Evolutionary conservation across 2,329 filamentous ascomycete genomes (phyloP).

Genomic region (Clonostachys rosea): DNA sequence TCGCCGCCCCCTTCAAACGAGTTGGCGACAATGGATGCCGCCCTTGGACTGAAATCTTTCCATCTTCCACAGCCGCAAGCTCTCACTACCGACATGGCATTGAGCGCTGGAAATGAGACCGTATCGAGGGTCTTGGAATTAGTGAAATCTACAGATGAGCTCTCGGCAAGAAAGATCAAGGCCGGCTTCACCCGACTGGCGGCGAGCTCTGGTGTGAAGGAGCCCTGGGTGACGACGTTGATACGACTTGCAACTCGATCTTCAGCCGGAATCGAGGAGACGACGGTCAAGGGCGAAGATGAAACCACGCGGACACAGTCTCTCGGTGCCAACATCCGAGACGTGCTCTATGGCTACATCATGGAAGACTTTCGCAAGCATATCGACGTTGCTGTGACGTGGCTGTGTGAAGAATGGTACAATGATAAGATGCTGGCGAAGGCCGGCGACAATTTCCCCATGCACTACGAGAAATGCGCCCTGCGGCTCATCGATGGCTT

Average conservation of each 20-base stretch:
- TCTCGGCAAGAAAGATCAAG: constrained; percentile 52
- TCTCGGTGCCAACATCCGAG: constrained; percentile 69
- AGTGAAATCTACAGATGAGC: constrained; percentile 68
- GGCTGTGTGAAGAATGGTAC: constrained; percentile 98
- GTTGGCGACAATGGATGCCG: constrained; percentile 20
- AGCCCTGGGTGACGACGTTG: constrained; percentile 88
- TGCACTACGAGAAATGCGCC: constrained; percentile 76
- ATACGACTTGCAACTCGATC: constrained; percentile 80
- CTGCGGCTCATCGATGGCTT: constrained; percentile 84
- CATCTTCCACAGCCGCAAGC: constrained; percentile 72
- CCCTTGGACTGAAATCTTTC: constrained; percentile 72
- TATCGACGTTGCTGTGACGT: constrained; percentile 85
- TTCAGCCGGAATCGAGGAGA: constrained; percentile 63
- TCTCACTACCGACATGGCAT: constrained; percentile 65
- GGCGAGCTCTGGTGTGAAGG: constrained; percentile 76
- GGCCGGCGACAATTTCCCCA: constrained; percentile 38
- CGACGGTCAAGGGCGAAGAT: constrained; percentile 52
- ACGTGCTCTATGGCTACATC: constrained; percentile 78
- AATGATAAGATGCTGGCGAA: constrained; percentile 61
- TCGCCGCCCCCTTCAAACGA: constrained; percentile 45
- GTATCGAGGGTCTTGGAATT: constrained; percentile 75
- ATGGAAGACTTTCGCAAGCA: constrained; percentile 88
- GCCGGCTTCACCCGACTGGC: constrained; percentile 80
- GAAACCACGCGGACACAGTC: constrained; percentile 27
- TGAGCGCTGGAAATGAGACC: constrained; percentile 70